phyloP scores from a whole-genome alignment of 768 basidiomycete genomes.

The Tricholoma saponaceum region DNA sequence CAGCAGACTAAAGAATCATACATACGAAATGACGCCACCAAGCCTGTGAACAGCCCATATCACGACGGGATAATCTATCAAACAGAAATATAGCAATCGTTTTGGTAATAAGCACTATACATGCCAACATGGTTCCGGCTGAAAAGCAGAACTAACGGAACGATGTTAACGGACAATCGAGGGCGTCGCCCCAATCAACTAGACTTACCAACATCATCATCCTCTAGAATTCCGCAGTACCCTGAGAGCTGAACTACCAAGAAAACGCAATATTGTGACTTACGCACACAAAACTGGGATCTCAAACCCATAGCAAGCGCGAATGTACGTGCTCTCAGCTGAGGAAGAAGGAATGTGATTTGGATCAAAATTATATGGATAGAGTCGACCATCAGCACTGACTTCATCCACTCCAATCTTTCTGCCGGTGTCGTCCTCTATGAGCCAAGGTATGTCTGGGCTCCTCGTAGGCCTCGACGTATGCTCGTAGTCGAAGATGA shows the following conservation, averaged over 20 bases:
- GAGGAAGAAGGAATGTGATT: too few species aligned
- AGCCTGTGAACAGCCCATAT: conserved; percentile 56
- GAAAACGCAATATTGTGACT: conserved; percentile 9
- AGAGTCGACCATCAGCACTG: conserved; percentile 3
- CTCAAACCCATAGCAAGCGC: conserved; percentile 46
- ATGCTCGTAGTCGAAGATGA: conserved; percentile 44
- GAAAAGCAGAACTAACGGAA: conserved; percentile 50
- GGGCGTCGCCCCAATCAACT: neutral
- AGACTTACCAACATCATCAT: conserved; percentile 49
- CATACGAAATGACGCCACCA: conserved; percentile 56
- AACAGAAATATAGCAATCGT: too few species aligned
- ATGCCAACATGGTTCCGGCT: conserved; percentile 64
- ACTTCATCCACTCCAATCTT: conserved; percentile 38
- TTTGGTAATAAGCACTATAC: neutral
- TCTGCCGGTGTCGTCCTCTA: conserved; percentile 47
- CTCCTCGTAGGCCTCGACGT: conserved; percentile 33
- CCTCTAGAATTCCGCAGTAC: conserved; percentile 26
- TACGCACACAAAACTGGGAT: conserved; percentile 40
- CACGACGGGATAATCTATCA: conserved; percentile 48
- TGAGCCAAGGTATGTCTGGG: conserved; percentile 36
- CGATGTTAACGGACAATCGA: too few species aligned
- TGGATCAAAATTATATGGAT: neutral
- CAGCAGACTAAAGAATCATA: neutral
- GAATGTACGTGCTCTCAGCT: conserved; percentile 44
- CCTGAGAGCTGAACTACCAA: neutral